Conservation (phyloP, 163 green algal species). For the Prototheca wickerhamii region DNA sequence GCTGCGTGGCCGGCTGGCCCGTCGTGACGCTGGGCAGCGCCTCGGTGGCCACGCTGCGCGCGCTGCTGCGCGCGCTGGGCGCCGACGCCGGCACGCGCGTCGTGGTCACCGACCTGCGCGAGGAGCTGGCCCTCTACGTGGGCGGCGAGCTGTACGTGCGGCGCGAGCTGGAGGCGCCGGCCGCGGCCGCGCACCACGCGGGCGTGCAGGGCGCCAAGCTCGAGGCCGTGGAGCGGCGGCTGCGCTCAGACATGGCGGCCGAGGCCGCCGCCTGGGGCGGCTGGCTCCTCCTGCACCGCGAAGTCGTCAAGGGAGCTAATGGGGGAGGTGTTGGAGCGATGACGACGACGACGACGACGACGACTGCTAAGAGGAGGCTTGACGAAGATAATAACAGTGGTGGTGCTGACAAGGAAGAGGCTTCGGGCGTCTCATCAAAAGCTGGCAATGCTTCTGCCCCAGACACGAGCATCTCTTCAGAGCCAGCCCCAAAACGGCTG, state of each 20-base stretch:
- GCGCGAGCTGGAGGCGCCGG: slow-evolving; percentile 80
- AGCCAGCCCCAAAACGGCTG: no score
- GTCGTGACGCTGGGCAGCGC: slow-evolving; percentile 47
- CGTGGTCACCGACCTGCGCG: slow-evolving; percentile 67
- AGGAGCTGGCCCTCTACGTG: slow-evolving; percentile 72
- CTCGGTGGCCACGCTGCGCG: slow-evolving; percentile 38
- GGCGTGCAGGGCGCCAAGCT: slow-evolving; percentile 44
- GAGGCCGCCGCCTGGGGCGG: slow-evolving; percentile 55
- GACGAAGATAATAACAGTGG: no score
- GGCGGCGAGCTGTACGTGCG: slow-evolving; percentile 52
- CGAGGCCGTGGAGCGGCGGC: slow-evolving; percentile 63
- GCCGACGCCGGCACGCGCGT: slow-evolving; percentile 38
- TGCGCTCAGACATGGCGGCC: slow-evolving; percentile 57
- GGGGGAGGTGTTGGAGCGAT: not conserved
- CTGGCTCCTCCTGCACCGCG: slow-evolving; percentile 70
- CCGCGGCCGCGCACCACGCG: slow-evolving; percentile 73
- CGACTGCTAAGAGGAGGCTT: no score
- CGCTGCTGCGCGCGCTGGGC: slow-evolving; percentile 56
- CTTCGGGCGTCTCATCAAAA: not conserved
- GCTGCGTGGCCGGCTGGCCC: slow-evolving; percentile 26
- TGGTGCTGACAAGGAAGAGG: not conserved
- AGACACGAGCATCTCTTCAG: not conserved
- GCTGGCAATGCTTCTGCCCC: not conserved
- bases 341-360: not conserved
- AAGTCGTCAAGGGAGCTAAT: slow-evolving; percentile 25